Evolutionary conservation across 805 yeast genomes (phyloP), one percentile per base, ranked within the genome.

Genomic region (Candida pseudofarinosa): DNA sequence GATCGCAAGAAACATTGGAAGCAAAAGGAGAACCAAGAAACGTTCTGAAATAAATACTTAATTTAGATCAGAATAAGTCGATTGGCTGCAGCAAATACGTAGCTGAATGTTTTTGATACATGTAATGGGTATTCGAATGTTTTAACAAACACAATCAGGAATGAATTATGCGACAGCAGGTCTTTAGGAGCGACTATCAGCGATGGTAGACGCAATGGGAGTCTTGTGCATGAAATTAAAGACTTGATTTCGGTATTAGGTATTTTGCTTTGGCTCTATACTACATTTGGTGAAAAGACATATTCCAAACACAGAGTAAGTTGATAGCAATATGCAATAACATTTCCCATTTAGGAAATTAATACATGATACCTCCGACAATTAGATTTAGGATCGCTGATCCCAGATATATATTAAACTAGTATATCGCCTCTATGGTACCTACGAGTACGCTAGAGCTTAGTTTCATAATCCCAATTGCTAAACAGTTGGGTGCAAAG

Each of bases 281-380:
- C 49, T 48, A 13, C 38, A 48, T 28, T 17, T 28, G 46, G 51
- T 37, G 36, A 43, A 41, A 36, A 41, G 8, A 10, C 15, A 30
- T 32, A 32, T 32, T 32, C 34, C 34, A 17, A n/a, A 14, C 32
- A 10, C 10, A 36, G 19, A 8, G 35, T 18, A 18, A 36, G 17
- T 32, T 30, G 38, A 33, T 18, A 18, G 39, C 26, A 16, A 44
- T 28, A 33, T 41, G 31, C 44, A 47, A 43, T 49, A 40, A 50
- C 48, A 43, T 47, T 50, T 41, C 56, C 52, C 39, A 41, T 40
- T 42, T 40, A 43, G 55, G 55, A 39, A 50, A 48, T 48, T 43
- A 35, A 14, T 23, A 23, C 28, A 23, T 23, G 28, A 18, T 28
- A 15, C 18, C 14, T 14, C 14, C 3, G 35, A 10, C 13, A 6